Percentiles rank a stretch among this genome's conserved stretches.
Conservation (phyloP, 2,329 filamentous ascomycete genomes). For the Cryphonectria carpinicola region DNA sequence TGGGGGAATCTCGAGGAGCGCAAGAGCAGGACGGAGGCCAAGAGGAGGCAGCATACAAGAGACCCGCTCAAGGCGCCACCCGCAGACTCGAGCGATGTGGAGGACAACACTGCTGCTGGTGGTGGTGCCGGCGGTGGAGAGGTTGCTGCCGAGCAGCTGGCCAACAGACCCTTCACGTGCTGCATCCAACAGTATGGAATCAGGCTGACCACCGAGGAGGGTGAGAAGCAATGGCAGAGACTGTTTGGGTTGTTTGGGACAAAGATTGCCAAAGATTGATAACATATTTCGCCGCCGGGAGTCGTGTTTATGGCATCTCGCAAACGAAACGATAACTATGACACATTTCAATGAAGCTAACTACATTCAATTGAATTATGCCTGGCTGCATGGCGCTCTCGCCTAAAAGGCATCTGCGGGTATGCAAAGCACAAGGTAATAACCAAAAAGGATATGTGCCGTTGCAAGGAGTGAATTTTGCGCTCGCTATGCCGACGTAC, state of each 20-base stretch:
- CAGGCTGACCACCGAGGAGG: constrained; percentile 45
- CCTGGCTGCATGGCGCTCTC: not conserved
- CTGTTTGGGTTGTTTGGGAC: constrained; percentile 69
- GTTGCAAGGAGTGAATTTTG: constrained; percentile 8
- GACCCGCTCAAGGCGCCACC: constrained; percentile 38
- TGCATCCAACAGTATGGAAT: constrained; percentile 75
- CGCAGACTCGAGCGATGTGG: constrained; percentile 44
- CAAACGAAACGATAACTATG: not conserved
- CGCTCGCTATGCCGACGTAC: not conserved
- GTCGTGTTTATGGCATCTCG: not conserved
- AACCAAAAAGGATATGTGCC: not conserved
- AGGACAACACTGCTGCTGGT: constrained; percentile 31
- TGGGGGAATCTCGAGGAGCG: constrained; percentile 86
- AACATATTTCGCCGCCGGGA: not conserved
- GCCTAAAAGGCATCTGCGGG: not conserved
- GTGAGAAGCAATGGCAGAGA: constrained; percentile 59
- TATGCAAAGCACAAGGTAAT: not conserved
- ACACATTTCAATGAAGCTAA: constrained; percentile 8
- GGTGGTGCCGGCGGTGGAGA: constrained; percentile 28
- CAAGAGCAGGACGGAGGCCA: constrained; percentile 49
- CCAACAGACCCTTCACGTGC: constrained; percentile 68
- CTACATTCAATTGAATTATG: not conserved
- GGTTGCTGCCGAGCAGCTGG: constrained; percentile 36
- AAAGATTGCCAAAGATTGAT: constrained; percentile 48
- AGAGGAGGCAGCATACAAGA: constrained; percentile 24